Base-by-base conservation (phyloP, 2,329 filamentous ascomycete genomes). In the Iodosphaeria phyllophila region DNA sequence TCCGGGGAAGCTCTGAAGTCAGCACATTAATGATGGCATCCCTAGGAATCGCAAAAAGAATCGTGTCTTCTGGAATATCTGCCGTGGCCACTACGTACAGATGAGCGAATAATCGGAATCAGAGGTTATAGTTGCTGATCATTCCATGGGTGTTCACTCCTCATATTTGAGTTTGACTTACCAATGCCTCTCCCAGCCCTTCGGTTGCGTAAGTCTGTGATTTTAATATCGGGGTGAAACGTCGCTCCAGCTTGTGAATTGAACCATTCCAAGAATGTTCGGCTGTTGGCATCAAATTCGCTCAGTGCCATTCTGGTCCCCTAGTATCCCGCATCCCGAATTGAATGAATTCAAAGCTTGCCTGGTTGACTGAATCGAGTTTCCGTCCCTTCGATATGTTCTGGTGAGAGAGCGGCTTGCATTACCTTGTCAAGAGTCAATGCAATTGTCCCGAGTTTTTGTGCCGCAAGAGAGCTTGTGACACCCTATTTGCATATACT, bases 1-100 rank as follows among this genome's bases (percentile, higher is more conserved):
- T 58, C 37, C 47, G 52, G 13, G 63, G 60, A 16, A 92, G 56
- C 23, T 63, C 58, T 1, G 80, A 89, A 20, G 76, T 91, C 41
- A 74, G 62, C 13, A 66, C 56, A 36, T 66, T 77, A 41, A 92
- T 66, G 33, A 92, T 72, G 24, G 64, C 56, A 23, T 56, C 51
- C 32, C 77, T 69, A 3, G 82, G 80, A 32, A 92, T 77, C 23
- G 68, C 73, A 54, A 92, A 92, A 21, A 92, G 62, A 23, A 74
- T 64, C 28, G 80, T 78, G 31, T 83, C 77, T 36, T 76, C 63
- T 11, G 58, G 51, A 27, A 92, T 79, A 32, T 80, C 66, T 29
- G 60, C 46, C 13, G 52, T 61, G 14, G 82, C 77, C 38, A 91
- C 78, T 86, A 34, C 14, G 8, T 16, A 22, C 23, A 28, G 23